Conservation (phyloP, 805 yeast genomes). For the Wickerhamiella cacticola region DNA sequence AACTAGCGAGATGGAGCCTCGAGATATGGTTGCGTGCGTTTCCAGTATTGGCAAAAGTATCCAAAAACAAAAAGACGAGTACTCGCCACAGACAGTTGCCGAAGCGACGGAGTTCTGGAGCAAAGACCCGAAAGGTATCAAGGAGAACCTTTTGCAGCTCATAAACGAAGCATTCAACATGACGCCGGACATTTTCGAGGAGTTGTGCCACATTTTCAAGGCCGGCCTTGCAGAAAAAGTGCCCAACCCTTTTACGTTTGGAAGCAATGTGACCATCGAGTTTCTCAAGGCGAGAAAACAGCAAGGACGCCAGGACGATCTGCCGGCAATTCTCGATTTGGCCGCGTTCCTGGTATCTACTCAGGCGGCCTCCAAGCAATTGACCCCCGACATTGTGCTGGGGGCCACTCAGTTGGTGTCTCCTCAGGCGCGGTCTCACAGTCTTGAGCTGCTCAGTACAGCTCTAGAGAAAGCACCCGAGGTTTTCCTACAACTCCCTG, state of each 20-base stretch:
- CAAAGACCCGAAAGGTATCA: slow-evolving; percentile 28
- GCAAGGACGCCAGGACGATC: slow-evolving; percentile 20
- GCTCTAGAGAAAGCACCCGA: slow-evolving; percentile 16
- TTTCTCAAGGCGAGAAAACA: slow-evolving; percentile 31
- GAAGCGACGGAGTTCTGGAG: slow-evolving; percentile 29
- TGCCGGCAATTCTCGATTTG: slow-evolving; percentile 23
- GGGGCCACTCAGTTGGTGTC: background rate
- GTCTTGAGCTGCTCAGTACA: slow-evolving; percentile 24
- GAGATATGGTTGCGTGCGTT: slow-evolving; percentile 50
- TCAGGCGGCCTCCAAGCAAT: slow-evolving; percentile 11
- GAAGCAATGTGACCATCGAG: slow-evolving; percentile 32
- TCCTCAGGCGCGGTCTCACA: slow-evolving; percentile 24
- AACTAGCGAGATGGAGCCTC: slow-evolving; percentile 18
- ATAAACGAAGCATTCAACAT: slow-evolving; percentile 33
- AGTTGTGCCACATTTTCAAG: slow-evolving; percentile 49
- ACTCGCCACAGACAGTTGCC: slow-evolving; percentile 27
- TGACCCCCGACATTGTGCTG: slow-evolving; percentile 4
- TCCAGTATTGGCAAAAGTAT: slow-evolving; percentile 63
- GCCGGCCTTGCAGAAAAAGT: slow-evolving; percentile 51
- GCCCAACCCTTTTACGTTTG: slow-evolving; percentile 56
- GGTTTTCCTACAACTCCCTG: slow-evolving; percentile 15
- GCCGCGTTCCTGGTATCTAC: slow-evolving; percentile 24
- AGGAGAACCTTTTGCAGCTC: slow-evolving; percentile 33
- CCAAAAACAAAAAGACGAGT: slow-evolving; percentile 43
- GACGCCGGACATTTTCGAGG: slow-evolving; percentile 43